Base-by-base conservation (phyloP, 2,329 filamentous ascomycete species). In the Orbilia oligospora region DNA sequence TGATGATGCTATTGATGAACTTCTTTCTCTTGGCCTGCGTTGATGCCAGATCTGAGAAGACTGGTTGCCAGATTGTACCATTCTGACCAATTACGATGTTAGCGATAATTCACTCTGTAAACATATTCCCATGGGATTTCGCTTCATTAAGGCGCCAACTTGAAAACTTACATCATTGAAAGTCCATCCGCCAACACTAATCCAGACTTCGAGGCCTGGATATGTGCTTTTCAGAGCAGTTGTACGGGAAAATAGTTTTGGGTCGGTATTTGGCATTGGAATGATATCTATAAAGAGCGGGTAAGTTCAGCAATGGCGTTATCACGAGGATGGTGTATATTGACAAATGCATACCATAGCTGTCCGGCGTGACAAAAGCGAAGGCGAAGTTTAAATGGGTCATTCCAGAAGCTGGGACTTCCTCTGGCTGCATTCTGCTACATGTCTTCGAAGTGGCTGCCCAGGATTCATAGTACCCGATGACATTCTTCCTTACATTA, bases 1-100 rank as follows among this genome's bases (percentile, higher is more conserved):
- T 58, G 1, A 84, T 71, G 0, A 87, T 77, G 0, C 83, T 84
- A 0, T 81, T 73, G 68, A 85, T 83, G 78, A 88, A 88, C 0
- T 77, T 80, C 0, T 72, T 58, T n/a, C 83, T 82, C 18, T 83
- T 84, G 1, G 73, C 67, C 5, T 82, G 33, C 1, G 79, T 81
- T 20, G 73, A 81, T 3, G 82, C 82, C 79, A 87, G 83, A 36
- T 84, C 80, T 1, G 81, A 81, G 56, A 76, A 76, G 14, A 71
- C 67, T 12, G 53, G 53, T 44, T 71, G 67, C 65, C 65, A 68
- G 33, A 68, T 68, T 48, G 65, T 68, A 68, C 65, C 65, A 53
- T 68, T 68, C 65, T 68, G 48, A 16, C 9, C 65, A 46, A 56
- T 68, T 56, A 16, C 46, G 46, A 44, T 48, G 36, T 68, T 10